Percentiles rank a stretch among this genome's conserved stretches.
phyloP scores from a whole-genome alignment of 192 early-diverging fungal genomes.

The Neocallimastix lanati region DNA sequence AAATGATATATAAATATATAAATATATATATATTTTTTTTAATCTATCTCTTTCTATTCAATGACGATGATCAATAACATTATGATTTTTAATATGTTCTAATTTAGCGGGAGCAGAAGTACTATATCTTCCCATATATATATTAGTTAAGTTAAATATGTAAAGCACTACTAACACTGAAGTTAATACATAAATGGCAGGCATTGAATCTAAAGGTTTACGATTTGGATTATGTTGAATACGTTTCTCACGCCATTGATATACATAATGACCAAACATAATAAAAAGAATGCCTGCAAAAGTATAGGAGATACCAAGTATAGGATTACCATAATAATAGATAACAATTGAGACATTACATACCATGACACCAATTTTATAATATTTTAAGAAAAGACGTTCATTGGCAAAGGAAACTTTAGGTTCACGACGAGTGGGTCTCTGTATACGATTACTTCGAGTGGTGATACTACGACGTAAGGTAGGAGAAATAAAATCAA shows the following conservation, averaged over 20 bases:
- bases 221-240: neutral
- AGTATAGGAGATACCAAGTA: neutral
- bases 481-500: neutral
- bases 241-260: neutral
- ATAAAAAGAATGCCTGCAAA: neutral
- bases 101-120: neutral
- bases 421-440: slow-evolving; percentile 24
- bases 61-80: neutral
- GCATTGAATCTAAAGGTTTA: neutral
- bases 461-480: neutral
- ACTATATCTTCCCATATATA: neutral
- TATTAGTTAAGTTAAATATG: neutral
- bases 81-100: neutral
- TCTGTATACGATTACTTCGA: neutral
- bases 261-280: neutral
- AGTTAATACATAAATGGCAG: neutral
- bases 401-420: slow-evolving; percentile 81
- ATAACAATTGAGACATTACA: neutral
- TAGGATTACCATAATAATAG: neutral
- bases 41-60: neutral
- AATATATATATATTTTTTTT: neutral
- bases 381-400: slow-evolving; percentile 44
- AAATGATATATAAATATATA: too few relatives aligned
- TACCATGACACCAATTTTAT: neutral
- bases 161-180: neutral